Base-by-base conservation (phyloP, 345 rosid genomes). In the Gossypium thurberi region DNA sequence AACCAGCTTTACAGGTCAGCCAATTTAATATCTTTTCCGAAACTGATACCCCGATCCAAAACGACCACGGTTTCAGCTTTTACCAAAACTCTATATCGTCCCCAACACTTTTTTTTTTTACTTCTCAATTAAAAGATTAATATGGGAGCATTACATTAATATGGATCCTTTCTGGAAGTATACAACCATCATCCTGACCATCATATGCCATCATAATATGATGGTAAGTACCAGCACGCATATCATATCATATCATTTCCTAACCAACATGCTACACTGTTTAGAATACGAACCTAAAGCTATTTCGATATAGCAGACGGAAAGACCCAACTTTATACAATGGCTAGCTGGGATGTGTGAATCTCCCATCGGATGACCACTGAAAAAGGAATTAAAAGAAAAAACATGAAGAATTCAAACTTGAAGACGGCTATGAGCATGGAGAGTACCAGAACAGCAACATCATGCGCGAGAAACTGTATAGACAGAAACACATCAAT, bases 311-410 rank as follows among this genome's bases (percentile, higher is more conserved):
- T 26, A 58, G 55, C 76, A 71, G 65, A 79, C 48, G 52, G 59
- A 65, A 53, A 60, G 64, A 65, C 73, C 83, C 77, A 67, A 77
- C 77, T 82, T 81, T 87, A 68, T 81, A 88, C 87, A 84, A 33
- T 44, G 79, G 83, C 79, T 80, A 78, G 82, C 79, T 77, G 81
- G 85, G 86, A 83, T 72, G 71, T 63, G 47, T 63, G 53, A 81
- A 75, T 74, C 81, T 74, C 79, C 79, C 80, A 64, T 75, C 81
- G 56, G 80, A 78, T 76, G 79, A 73, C 56, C 75, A 77, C 14
- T 33, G 65, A 21, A 71, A 53, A 74, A 26, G 40, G 40, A 33
- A 33, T 33, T 33, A 69, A 64, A 4, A 74, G 50, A 69, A 60
- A 73, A 73, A 81, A 80, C 75, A 15, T 72, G 65, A 79, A 77